phyloP scores from a whole-genome alignment of 1,284 basidiomycete genomes.

The Cryptococcus maquisensis region DNA sequence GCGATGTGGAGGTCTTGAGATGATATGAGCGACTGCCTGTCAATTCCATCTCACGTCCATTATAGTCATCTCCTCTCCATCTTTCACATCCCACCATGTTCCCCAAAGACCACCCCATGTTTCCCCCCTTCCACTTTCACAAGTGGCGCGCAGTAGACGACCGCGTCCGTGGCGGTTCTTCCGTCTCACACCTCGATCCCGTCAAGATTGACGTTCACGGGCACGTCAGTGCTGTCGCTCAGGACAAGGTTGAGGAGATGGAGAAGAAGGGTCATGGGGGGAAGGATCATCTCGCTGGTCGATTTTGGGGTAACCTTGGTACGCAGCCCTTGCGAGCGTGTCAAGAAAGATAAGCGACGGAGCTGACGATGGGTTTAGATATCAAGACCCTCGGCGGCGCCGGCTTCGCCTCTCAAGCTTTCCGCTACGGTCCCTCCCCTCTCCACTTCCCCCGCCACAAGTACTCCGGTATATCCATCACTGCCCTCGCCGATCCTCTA shows the following conservation, averaged over 20 bases:
- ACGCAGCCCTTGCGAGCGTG: background rate
- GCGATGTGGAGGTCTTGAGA: constrained; percentile 6
- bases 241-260: background rate
- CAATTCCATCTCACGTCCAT: constrained; percentile 29
- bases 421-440: constrained; percentile 36
- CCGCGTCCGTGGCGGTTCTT: constrained; percentile 50
- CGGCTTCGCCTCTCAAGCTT: constrained; percentile 53
- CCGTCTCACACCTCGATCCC: constrained; percentile 44
- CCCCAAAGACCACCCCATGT: constrained; percentile 16
- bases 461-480: constrained; percentile 30
- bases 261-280: background rate
- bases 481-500: constrained; percentile 14
- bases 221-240: background rate
- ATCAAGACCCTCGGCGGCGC: constrained; percentile 53
- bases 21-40: no score
- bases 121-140: constrained; percentile 36
- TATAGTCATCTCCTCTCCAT: background rate
- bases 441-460: constrained; percentile 23
- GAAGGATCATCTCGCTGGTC: constrained; percentile 8
- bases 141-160: constrained; percentile 51
- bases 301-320: constrained; percentile 39
- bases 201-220: constrained; percentile 14
- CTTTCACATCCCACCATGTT: background rate
- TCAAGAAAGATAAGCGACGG: background rate
- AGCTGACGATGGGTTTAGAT: constrained; percentile 32